These are phyloP conservation scores for Cryptococcus amylolentus DNA, from an alignment of 1,284 basidiomycete genomes.

Conservation along the genomic window DNA sequence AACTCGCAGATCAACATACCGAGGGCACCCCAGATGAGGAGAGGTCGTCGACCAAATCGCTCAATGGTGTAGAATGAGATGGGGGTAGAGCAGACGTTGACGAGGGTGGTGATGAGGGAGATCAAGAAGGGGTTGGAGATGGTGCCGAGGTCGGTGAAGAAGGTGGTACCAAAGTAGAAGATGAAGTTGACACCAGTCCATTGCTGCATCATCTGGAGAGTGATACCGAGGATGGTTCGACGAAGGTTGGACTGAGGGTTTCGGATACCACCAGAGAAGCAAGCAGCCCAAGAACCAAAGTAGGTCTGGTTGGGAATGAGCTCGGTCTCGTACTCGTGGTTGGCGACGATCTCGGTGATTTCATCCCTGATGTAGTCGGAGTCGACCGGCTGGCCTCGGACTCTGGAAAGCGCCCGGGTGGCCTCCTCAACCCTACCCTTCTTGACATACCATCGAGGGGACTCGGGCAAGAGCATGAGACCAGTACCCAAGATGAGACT, in stretches of 20 bases:
- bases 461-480: constrained; percentile 69
- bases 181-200: constrained; percentile 71
- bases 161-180: constrained; percentile 56
- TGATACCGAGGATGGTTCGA: constrained; percentile 68
- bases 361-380: constrained; percentile 59
- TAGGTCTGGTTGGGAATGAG: constrained; percentile 38
- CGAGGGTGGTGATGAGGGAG: constrained; percentile 68
- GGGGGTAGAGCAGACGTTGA: constrained; percentile 60
- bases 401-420: constrained; percentile 59
- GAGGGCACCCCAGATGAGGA: constrained; percentile 67
- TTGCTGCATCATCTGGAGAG: constrained; percentile 60
- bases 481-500: constrained; percentile 38
- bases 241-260: constrained; percentile 64
- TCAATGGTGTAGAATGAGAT: constrained; percentile 49
- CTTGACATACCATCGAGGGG: constrained; percentile 80
- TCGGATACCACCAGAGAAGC: constrained; percentile 44
- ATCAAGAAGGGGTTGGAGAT: constrained; percentile 71
- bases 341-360: constrained; percentile 65
- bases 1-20: constrained; percentile 71
- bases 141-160: constrained; percentile 57
- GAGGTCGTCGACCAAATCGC: constrained; percentile 65
- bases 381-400: constrained; percentile 55
- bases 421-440: constrained; percentile 62
- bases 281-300: constrained; percentile 38
- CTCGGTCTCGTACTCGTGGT: constrained; percentile 62